A percentile compares a stretch with the other conserved stretches of the same genome.
Evolutionary conservation across 306 rosid species (phyloP).

Genomic region (Pachyrhizus erosus): DNA sequence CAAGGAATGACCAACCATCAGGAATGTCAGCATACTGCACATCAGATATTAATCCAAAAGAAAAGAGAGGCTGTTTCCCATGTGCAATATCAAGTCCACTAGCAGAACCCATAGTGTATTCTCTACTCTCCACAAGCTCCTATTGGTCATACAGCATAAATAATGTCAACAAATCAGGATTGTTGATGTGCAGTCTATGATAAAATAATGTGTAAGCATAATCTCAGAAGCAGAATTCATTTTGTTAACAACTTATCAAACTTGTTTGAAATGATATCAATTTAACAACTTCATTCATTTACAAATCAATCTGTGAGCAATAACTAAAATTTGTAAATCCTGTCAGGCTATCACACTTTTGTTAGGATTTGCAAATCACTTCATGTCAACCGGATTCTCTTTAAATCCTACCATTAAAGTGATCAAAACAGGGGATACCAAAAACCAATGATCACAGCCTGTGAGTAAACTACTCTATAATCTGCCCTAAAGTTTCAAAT

Average conservation of each 20-base stretch:
- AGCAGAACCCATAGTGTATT: slow-evolving; percentile 62
- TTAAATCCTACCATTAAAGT: not conserved
- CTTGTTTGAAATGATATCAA: not conserved
- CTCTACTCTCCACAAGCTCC: slow-evolving; percentile 50
- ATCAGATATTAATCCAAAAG: slow-evolving; percentile 89
- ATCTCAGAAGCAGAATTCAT: not conserved
- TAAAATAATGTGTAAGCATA: not conserved
- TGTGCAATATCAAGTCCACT: slow-evolving; percentile 37
- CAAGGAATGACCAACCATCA: slow-evolving; percentile 82
- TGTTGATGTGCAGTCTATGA: slow-evolving; percentile 13
- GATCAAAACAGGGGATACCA: not conserved
- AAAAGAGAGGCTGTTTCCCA: slow-evolving; percentile 70
- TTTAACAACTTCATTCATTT: not conserved
- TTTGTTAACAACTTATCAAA: not conserved
- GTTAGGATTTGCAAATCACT: not conserved
- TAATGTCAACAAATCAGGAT: slow-evolving; percentile 33
- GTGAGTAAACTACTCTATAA: slow-evolving; percentile 11
- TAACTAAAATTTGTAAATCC: not conserved
- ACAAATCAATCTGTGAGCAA: not conserved
- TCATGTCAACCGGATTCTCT: not conserved
- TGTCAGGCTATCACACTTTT: not conserved
- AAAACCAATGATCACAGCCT: not conserved
- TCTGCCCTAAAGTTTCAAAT: not conserved
- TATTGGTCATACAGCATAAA: slow-evolving; percentile 36
- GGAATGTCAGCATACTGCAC: slow-evolving; percentile 93